Percentiles rank a stretch among this genome's conserved stretches.
These are phyloP conservation scores for Fomitopsis palustris DNA, from an alignment of 1,284 basidiomycete genomes.

Conservation along the genomic window DNA sequence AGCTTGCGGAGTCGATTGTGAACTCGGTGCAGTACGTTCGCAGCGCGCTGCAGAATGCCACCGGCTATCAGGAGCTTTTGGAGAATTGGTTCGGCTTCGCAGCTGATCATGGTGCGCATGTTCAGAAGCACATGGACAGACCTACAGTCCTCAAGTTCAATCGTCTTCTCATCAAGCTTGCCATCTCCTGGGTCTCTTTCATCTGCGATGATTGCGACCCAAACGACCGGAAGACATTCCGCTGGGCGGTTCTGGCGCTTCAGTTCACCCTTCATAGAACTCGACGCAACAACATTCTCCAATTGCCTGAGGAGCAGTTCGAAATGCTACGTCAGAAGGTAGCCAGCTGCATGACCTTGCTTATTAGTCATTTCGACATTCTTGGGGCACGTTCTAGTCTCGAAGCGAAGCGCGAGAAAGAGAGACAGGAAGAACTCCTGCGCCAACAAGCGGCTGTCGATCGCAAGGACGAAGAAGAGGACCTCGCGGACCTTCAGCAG, in stretches of 20 bases:
- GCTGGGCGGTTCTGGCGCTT: conserved; percentile 96
- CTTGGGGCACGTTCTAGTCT: conserved; percentile 87
- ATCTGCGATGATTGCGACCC: conserved; percentile 98
- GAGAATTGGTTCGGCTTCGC: conserved; percentile 97
- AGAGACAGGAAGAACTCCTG: conserved; percentile 73
- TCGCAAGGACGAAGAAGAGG: conserved; percentile 46
- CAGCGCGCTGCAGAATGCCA: conserved; percentile 56
- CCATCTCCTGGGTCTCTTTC: conserved; percentile 97
- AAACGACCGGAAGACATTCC: conserved; percentile 94
- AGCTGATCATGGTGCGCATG: conserved; percentile 91
- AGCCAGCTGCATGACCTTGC: conserved; percentile 92
- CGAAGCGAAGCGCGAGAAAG: conserved; percentile 88
- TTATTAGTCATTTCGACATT: conserved; percentile 98
- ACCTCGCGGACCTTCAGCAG: conserved; percentile 25
- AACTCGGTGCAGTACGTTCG: conserved; percentile 86
- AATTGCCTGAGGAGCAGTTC: conserved; percentile 87
- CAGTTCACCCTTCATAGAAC: conserved; percentile 94
- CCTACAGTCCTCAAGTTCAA: conserved; percentile 74
- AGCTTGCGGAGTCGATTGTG: conserved; percentile 91
- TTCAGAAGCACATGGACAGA: conserved; percentile 84
- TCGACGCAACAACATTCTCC: conserved; percentile 85
- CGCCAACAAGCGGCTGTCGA: conserved; percentile 57
- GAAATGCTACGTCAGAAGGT: conserved; percentile 89
- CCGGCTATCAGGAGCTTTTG: conserved; percentile 81
- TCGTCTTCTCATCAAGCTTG: conserved; percentile 78